Conservation (phyloP, 2,329 filamentous ascomycete species). For the Epichloe baconii region DNA sequence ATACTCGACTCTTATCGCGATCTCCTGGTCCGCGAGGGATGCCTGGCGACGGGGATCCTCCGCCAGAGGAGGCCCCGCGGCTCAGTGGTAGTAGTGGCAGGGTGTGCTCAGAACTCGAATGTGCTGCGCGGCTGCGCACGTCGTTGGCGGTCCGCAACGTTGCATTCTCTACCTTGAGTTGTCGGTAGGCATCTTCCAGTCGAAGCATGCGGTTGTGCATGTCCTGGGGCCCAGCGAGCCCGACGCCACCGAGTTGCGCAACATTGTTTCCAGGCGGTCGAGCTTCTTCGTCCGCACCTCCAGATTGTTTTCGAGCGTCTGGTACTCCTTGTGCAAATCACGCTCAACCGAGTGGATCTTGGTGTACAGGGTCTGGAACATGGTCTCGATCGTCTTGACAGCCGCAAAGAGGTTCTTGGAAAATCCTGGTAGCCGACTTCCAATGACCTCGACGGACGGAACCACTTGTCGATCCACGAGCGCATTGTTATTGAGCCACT, state of each 20-base stretch:
- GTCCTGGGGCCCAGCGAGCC: slow-evolving; percentile 30
- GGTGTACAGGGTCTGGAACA: slow-evolving; percentile 64
- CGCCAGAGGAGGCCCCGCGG: slow-evolving; percentile 18
- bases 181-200: slow-evolving; percentile 47
- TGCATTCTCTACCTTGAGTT: slow-evolving; percentile 52
- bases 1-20: slow-evolving; percentile 29
- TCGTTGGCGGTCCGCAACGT: slow-evolving; percentile 54
- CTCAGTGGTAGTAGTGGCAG: background rate
- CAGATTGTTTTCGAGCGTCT: slow-evolving; percentile 68
- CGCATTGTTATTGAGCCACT: slow-evolving; percentile 84
- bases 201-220: slow-evolving; percentile 35
- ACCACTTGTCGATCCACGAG: slow-evolving; percentile 76
- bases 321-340: slow-evolving; percentile 83
- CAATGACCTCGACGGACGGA: slow-evolving; percentile 74
- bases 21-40: slow-evolving; percentile 39
- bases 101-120: slow-evolving; percentile 26
- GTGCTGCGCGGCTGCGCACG: slow-evolving; percentile 37
- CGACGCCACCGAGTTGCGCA: slow-evolving; percentile 49
- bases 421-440: slow-evolving; percentile 75
- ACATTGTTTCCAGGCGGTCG: slow-evolving; percentile 70
- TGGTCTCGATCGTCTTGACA: slow-evolving; percentile 72
- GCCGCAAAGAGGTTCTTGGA: slow-evolving; percentile 79
- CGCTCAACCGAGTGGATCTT: slow-evolving; percentile 79
- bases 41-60: slow-evolving; percentile 38
- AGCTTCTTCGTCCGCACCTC: slow-evolving; percentile 72